Evolutionary conservation across 2,329 filamentous ascomycete species (phyloP), one percentile per base, ranked within the genome.

Genomic region (Alternaria atra): DNA sequence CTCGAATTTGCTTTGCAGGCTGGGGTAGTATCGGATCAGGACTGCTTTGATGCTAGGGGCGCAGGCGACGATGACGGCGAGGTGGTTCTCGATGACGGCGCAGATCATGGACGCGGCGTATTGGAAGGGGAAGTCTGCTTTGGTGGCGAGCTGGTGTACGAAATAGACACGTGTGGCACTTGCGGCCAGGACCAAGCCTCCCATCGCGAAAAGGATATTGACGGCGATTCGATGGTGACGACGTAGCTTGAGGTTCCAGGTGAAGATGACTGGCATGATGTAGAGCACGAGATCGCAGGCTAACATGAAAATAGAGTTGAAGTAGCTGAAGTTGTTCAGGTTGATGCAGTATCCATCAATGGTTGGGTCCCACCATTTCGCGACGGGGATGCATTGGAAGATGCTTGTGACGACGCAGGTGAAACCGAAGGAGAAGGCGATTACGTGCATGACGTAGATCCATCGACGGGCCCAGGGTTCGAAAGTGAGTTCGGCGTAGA

Each of bases 401-500:
- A 76, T 64, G 30, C 75, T 69, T 25, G 77, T 77, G 17, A 77
- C 54, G n/a, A 80, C 69, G 52, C 68, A 64, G n/a, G 65, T 66
- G 13, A 74, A 20, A 17, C 76, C 74, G 35, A 81, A 80, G 6
- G 71, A 70, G 32, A 78, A 70, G 9, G 73, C 70, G 12, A 80
- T 53, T 32, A 74, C 67, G 25, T 74, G 73, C 72, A 79, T 77
- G 57, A 74, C 50, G 48, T 70, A 73, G 29, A 81, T 76, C 34
- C 68, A 69, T 57, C 60, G 60, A 20, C 58, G 65, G 23, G 70
- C 66, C 40, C 58, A 64, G 9, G 54, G 63, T 23, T 72, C 70
- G 42, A 70, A 68, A 27, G 73, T 73, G n/a, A 80, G 73, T 32
- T 77, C 76, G 29, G 75, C 64, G 61, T 81, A 81, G 67, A 81